Conservation (phyloP, 495 filamentous ascomycete species). For the Friedmanniomyces endolithicus region DNA sequence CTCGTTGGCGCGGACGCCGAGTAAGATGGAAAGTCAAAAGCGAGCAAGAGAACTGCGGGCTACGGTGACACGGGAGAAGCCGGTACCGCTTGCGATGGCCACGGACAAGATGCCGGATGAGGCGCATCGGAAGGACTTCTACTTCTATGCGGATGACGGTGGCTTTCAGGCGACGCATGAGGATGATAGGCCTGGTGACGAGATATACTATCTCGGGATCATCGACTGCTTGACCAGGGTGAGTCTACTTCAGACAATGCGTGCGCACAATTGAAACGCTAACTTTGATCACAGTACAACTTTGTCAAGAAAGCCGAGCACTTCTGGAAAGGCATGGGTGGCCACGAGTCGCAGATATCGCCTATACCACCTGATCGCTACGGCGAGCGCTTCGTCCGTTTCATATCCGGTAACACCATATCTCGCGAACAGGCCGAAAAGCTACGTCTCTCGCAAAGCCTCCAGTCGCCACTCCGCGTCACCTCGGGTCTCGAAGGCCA, state of each 20-base stretch:
- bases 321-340: conserved; percentile 82
- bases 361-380: conserved; percentile 86
- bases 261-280: conserved; percentile 15
- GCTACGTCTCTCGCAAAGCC: conserved; percentile 34
- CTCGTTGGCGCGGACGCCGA: conserved; percentile 72
- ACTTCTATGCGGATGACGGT: conserved; percentile 89
- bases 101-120: conserved; percentile 75
- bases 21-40: conserved; percentile 80
- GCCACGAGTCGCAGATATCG: conserved; percentile 73
- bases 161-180: conserved; percentile 90
- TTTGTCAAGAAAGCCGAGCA: conserved; percentile 79
- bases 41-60: conserved; percentile 87
- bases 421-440: conserved; percentile 63
- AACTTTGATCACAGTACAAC: conserved; percentile 52
- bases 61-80: conserved; percentile 82
- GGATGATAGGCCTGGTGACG: conserved; percentile 68
- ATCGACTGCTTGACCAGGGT: conserved; percentile 96
- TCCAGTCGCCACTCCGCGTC: neutral
- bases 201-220: conserved; percentile 95
- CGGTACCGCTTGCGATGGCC: conserved; percentile 77
- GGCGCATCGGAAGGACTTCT: conserved; percentile 49
- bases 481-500: neutral
- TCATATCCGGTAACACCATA: conserved; percentile 84
- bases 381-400: conserved; percentile 85
- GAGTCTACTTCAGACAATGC: conserved; percentile 29